A percentile compares a stretch with the other conserved stretches of the same genome.
Conservation (phyloP, 768 basidiomycete genomes). For the Trametes coccinea region DNA sequence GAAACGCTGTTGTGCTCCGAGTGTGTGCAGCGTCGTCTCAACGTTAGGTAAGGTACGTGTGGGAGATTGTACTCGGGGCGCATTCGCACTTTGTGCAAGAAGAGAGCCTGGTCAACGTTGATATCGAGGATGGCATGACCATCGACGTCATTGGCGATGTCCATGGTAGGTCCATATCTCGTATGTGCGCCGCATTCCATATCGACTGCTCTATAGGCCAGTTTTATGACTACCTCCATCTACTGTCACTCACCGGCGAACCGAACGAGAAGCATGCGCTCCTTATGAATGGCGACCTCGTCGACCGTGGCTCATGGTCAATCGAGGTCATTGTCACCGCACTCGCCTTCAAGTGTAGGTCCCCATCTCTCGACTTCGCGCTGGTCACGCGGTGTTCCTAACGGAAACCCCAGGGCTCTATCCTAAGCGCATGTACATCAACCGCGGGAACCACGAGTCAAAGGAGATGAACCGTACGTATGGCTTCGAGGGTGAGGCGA, state of each 20-base stretch:
- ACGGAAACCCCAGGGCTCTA: constrained; percentile 70
- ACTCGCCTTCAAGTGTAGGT: constrained; percentile 92
- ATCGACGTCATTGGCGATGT: constrained; percentile 97
- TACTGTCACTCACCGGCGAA: constrained; percentile 81
- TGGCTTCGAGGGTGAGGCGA: constrained; percentile 94
- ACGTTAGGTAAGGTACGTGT: constrained; percentile 62
- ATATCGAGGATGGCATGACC: constrained; percentile 73
- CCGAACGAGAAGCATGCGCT: constrained; percentile 85
- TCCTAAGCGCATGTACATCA: constrained; percentile 87
- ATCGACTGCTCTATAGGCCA: constrained; percentile 57
- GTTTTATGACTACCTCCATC: constrained; percentile 91
- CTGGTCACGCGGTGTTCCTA: constrained; percentile 11
- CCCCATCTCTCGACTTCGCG: neutral
- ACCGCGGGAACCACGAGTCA: constrained; percentile 95
- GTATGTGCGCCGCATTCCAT: neutral
- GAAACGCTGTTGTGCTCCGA: neutral
- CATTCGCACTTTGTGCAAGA: constrained; percentile 73
- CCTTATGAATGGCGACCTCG: constrained; percentile 94
- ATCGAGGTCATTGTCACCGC: constrained; percentile 91
- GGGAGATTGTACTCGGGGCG: constrained; percentile 94
- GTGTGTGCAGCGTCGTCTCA: neutral
- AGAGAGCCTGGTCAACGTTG: constrained; percentile 77
- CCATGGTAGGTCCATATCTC: constrained; percentile 57
- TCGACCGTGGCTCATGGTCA: constrained; percentile 96
- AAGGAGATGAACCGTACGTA: constrained; percentile 96